A percentile compares a stretch with the other conserved stretches of the same genome.
These are phyloP conservation scores for Neurospora tetraspora DNA, from an alignment of 495 filamentous ascomycete genomes.

Conservation along the genomic window DNA sequence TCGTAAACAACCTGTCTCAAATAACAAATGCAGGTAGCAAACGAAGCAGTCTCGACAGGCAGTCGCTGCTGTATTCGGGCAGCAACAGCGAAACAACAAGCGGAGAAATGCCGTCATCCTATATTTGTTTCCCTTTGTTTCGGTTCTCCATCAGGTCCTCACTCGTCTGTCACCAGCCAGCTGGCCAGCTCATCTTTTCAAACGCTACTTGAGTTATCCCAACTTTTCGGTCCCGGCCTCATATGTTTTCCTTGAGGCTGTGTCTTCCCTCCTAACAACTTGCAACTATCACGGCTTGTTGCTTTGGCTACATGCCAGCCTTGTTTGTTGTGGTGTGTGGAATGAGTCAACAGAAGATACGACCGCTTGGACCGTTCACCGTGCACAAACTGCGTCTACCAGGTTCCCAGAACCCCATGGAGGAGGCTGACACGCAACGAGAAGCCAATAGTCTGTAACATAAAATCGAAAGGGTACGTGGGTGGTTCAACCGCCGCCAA, in stretches of 20 bases:
- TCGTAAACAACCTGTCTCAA: constrained; percentile 16
- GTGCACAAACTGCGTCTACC: neutral
- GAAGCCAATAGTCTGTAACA: neutral
- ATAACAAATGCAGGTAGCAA: constrained; percentile 6
- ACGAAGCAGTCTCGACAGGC: constrained; percentile 11
- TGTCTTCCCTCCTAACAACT: neutral
- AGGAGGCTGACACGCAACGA: neutral
- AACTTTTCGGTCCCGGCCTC: neutral
- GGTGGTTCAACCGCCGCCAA: neutral
- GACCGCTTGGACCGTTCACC: neutral
- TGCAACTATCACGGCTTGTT: neutral
- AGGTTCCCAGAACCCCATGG: neutral
- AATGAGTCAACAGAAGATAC: neutral
- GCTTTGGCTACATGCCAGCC: neutral
- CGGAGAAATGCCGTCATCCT: constrained; percentile 22
- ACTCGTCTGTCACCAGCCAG: constrained; percentile 9
- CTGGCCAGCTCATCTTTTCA: constrained; percentile 4
- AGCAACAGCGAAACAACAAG: constrained; percentile 35
- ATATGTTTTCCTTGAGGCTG: neutral
- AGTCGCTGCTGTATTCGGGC: constrained; percentile 32
- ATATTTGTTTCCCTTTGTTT: constrained; percentile 15
- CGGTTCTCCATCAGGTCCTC: constrained; percentile 8
- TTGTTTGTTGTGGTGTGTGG: neutral
- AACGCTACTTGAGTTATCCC: neutral
- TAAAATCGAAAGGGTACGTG: neutral